Conservation (phyloP, 2,329 filamentous ascomycete species). For the Emmonsiellopsis sp. region DNA sequence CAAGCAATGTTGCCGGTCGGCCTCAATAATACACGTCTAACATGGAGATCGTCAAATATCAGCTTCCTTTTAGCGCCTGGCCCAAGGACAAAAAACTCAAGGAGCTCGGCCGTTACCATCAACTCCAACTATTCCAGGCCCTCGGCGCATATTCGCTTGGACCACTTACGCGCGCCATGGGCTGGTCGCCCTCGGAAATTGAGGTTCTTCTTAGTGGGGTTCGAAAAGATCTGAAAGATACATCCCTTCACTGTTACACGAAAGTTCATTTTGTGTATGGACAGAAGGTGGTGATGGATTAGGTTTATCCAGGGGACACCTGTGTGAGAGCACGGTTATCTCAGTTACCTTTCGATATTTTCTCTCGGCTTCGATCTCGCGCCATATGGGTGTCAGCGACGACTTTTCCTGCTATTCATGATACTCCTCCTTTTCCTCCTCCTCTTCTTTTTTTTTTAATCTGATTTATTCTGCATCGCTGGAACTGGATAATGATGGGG, state of each 20-base stretch:
- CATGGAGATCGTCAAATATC: background rate
- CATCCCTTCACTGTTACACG: slow-evolving; percentile 3
- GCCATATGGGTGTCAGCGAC: no score
- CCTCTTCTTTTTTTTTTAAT: no score
- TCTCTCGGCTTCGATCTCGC: no score
- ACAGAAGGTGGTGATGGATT: background rate
- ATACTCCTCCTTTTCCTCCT: no score
- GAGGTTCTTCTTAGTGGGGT: background rate
- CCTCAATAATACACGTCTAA: no score
- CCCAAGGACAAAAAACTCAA: slow-evolving; percentile 1
- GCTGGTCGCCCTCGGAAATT: slow-evolving; percentile 1
- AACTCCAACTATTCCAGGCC: slow-evolving; percentile 8
- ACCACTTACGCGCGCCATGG: slow-evolving; percentile 7
- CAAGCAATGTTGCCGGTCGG: no score
- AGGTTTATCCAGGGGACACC: background rate
- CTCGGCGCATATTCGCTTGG: slow-evolving; percentile 10
- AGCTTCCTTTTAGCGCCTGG: slow-evolving; percentile 11
- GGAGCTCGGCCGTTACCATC: slow-evolving; percentile 4
- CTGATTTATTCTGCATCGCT: no score
- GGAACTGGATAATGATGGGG: no score
- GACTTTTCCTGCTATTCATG: no score
- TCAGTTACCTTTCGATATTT: background rate
- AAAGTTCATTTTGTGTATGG: slow-evolving; percentile 7
- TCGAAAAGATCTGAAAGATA: slow-evolving; percentile 7
- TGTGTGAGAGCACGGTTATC: background rate